Evolutionary conservation across 306 rosid species (phyloP).

Genomic region (Casuarina equisetifolia): DNA sequence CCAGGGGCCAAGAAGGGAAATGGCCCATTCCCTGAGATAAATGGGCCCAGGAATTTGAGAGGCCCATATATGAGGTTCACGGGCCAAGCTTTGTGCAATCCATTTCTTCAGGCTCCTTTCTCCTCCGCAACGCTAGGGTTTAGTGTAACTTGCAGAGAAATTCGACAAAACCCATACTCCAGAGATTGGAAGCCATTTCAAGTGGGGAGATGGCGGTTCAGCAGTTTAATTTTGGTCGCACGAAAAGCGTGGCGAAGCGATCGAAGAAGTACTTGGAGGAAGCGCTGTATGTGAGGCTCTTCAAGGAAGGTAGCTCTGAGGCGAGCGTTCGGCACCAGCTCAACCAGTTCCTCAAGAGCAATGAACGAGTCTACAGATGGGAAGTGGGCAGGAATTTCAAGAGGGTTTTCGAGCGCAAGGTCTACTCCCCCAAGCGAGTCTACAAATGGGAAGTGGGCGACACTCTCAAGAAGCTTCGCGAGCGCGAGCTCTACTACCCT

Average conservation of each 20-base stretch:
- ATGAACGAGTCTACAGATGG: slow-evolving; percentile 89
- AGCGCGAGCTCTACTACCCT: slow-evolving; percentile 64
- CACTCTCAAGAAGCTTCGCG: slow-evolving; percentile 81
- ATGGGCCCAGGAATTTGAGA: too few species aligned
- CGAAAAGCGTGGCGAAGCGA: slow-evolving; percentile 63
- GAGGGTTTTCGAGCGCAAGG: slow-evolving; percentile 79
- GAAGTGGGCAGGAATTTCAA: slow-evolving; percentile 81
- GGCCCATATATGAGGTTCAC: neutral
- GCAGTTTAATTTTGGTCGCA: slow-evolving; percentile 47
- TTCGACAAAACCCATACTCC: slow-evolving; percentile 10
- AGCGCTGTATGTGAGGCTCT: slow-evolving; percentile 66
- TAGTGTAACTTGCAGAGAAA: neutral
- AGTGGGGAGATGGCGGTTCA: slow-evolving; percentile 52
- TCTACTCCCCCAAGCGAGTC: slow-evolving; percentile 68
- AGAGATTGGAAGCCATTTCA: slow-evolving; percentile 2
- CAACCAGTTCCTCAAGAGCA: slow-evolving; percentile 61
- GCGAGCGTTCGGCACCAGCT: slow-evolving; percentile 60
- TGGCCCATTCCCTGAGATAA: too few species aligned
- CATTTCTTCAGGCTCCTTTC: neutral
- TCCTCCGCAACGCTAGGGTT: slow-evolving; percentile 31
- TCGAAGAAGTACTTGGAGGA: slow-evolving; percentile 75
- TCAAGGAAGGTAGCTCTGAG: slow-evolving; percentile 73
- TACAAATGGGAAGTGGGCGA: slow-evolving; percentile 98
- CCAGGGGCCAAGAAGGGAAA: too few species aligned
- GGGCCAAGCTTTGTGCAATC: neutral